phyloP scores from a whole-genome alignment of 2,329 filamentous ascomycete species.

The Colletotrichum sp. region DNA sequence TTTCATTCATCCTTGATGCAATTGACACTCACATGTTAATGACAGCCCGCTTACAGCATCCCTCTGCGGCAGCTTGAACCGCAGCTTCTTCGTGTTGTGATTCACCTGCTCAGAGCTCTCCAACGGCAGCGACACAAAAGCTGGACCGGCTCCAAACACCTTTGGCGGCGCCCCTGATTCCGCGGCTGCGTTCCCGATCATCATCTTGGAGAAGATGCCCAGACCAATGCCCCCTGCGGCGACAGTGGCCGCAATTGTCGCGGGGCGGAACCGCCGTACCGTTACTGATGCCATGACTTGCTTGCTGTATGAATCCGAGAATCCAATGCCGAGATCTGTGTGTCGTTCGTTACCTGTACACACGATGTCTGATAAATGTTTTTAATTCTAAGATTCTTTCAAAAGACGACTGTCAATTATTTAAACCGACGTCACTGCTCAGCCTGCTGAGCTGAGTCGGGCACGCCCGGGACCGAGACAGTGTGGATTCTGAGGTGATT shows the following conservation, averaged over 20 bases:
- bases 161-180: constrained; percentile 7
- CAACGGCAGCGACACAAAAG: constrained; percentile 80
- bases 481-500: not conserved
- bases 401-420: not conserved
- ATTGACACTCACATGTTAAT: constrained; percentile 86
- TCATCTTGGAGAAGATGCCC: constrained; percentile 24
- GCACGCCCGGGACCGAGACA: not conserved
- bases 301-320: not conserved
- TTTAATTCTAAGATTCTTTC: accelerated
- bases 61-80: constrained; percentile 84
- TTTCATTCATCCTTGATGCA: constrained; percentile 70
- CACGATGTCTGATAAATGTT: not conserved
- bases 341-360: not conserved
- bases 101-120: constrained; percentile 81
- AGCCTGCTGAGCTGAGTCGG: not conserved
- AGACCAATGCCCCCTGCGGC: constrained; percentile 10
- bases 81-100: constrained; percentile 93
- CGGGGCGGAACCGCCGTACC: constrained; percentile 21
- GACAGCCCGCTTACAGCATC: constrained; percentile 84
- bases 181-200: constrained; percentile 23
- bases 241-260: constrained; percentile 26
- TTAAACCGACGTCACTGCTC: not conserved
- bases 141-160: constrained; percentile 39
- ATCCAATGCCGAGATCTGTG: not conserved
- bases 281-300: constrained; percentile 3